Conservation (phyloP, 305 asterid genomes). For the Withania somnifera region DNA sequence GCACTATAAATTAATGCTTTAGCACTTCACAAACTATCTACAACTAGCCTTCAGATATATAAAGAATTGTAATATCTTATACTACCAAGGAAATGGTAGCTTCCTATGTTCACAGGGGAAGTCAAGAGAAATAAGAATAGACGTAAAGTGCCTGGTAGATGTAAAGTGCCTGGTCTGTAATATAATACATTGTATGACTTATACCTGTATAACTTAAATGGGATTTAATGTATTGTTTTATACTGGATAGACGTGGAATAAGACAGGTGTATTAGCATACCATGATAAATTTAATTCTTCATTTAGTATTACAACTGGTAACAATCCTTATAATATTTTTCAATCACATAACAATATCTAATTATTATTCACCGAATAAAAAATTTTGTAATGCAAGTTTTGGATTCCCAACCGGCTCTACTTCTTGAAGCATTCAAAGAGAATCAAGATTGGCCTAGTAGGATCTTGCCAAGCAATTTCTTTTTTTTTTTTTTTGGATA, state of each 20-base stretch:
- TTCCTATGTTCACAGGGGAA: not conserved
- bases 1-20: not conserved
- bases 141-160: not conserved
- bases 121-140: not conserved
- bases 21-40: not conserved
- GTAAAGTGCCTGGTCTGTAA: not conserved
- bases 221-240: not conserved
- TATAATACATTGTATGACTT: not conserved
- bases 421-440: not conserved
- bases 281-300: not conserved
- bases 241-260: not conserved
- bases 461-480: not conserved
- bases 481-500: no score
- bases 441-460: not conserved
- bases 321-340: not conserved
- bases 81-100: not conserved
- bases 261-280: not conserved
- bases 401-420: not conserved
- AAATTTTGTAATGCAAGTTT: not conserved
- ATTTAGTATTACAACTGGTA: not conserved
- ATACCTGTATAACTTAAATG: not conserved
- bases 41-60: not conserved
- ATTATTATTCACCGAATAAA: not conserved
- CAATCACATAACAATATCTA: not conserved
- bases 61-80: not conserved